Evolutionary conservation across 108 stramenopile genomes (phyloP).

Genomic region (Cyclotella cryptica): DNA sequence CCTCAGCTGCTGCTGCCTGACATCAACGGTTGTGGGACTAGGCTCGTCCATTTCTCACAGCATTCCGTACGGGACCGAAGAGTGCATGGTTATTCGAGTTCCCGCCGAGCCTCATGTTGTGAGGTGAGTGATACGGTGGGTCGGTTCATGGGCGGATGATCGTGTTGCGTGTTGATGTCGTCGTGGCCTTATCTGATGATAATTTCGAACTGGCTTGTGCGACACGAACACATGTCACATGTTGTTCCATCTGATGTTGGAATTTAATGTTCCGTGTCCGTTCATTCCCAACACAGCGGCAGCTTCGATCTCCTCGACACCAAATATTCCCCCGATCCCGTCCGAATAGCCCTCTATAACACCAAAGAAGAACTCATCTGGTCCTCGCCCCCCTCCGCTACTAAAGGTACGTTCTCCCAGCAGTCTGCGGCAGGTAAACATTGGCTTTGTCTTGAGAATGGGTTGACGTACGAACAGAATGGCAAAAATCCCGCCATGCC

Average conservation of each 20-base stretch:
- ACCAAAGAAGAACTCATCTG: slow-evolving; percentile 36
- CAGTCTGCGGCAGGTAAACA: slow-evolving; percentile 29
- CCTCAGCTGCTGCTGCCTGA: not conserved
- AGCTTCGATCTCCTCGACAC: slow-evolving; percentile 49
- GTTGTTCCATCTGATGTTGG: not conserved
- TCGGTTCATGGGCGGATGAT: not conserved
- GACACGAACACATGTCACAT: too few relatives aligned
- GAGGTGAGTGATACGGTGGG: slow-evolving; percentile 17
- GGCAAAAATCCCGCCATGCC: not conserved
- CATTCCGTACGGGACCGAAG: slow-evolving; percentile 44
- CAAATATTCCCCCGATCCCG: slow-evolving; percentile 38
- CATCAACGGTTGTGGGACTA: not conserved
- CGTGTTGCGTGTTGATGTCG: not conserved
- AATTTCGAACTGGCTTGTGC: too few relatives aligned
- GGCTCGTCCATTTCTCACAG: slow-evolving; percentile 41
- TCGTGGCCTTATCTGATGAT: too few relatives aligned
- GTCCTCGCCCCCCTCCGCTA: slow-evolving; percentile 24
- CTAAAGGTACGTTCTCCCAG: slow-evolving; percentile 35
- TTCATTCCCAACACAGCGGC: slow-evolving; percentile 25
- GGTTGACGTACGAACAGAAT: slow-evolving; percentile 28
- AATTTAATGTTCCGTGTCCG: not conserved
- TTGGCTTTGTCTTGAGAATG: slow-evolving; percentile 53
- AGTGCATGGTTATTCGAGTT: slow-evolving; percentile 47
- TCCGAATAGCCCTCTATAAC: slow-evolving; percentile 48
- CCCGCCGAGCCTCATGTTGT: slow-evolving; percentile 34